These are phyloP conservation scores for Berkeleyomyces basicola DNA, from an alignment of 2,329 filamentous ascomycete species.

Conservation along the genomic window DNA sequence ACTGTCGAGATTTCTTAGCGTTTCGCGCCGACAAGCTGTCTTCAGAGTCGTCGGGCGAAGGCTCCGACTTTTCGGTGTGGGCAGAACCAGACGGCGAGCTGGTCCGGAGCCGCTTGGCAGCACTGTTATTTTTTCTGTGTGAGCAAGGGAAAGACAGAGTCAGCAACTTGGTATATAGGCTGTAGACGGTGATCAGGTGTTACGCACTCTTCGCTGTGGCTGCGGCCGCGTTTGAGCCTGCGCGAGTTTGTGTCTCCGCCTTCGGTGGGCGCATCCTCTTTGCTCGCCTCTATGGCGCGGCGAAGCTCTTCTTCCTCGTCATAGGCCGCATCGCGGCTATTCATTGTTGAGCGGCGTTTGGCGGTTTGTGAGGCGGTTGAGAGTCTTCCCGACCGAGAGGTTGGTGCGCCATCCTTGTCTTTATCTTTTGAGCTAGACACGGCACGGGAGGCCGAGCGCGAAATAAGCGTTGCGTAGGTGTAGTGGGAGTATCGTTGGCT, in stretches of 20 bases:
- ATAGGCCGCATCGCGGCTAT: conserved; percentile 86
- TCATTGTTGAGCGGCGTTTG: conserved; percentile 91
- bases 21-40: conserved; percentile 42
- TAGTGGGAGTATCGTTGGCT: conserved; percentile 54
- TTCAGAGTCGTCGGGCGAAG: conserved; percentile 49
- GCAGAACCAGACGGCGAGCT: conserved; percentile 53
- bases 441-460: conserved; percentile 43
- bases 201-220: conserved; percentile 86
- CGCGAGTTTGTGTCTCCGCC: conserved; percentile 34
- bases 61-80: conserved; percentile 30
- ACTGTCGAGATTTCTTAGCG: conserved; percentile 43
- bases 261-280: conserved; percentile 49
- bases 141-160: conserved; percentile 8
- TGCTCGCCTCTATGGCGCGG: conserved; percentile 87
- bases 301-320: conserved; percentile 85
- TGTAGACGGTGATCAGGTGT: background rate
- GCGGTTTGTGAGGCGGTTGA: conserved; percentile 38
- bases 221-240: conserved; percentile 67
- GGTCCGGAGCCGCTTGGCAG: conserved; percentile 69
- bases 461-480: conserved; percentile 40
- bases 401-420: conserved; percentile 40
- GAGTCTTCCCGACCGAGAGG: conserved; percentile 39
- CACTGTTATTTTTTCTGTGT: conserved; percentile 45
- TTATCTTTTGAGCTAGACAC: conserved; percentile 33
- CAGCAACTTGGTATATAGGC: background rate